phyloP scores from a whole-genome alignment of 2,329 filamentous ascomycete genomes.

The Orbilia blumenaviensis region DNA sequence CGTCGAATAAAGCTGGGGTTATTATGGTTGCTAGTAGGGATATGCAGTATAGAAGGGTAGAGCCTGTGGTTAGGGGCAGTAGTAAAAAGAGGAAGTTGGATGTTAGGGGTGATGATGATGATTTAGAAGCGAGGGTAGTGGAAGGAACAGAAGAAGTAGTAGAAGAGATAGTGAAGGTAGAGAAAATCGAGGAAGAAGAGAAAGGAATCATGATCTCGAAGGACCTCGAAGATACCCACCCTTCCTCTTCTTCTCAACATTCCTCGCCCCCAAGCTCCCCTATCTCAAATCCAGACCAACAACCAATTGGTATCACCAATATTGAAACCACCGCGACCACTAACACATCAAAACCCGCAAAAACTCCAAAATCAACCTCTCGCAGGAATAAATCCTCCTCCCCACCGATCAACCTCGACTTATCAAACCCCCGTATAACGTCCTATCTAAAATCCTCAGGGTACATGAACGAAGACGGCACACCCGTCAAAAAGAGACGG shows the following conservation, averaged over 20 bases:
- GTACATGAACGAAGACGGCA: constrained; percentile 52
- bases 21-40: neutral
- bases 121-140: too few species aligned
- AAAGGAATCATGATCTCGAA: neutral
- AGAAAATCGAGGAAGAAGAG: neutral
- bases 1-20: constrained; percentile 12
- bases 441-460: constrained; percentile 36
- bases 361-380: neutral
- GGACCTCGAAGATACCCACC: neutral
- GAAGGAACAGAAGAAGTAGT: neutral
- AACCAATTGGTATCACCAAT: neutral
- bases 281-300: neutral
- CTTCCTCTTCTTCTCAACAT: neutral
- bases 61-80: neutral
- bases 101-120: neutral
- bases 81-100: neutral
- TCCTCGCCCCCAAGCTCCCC: neutral
- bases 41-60: neutral
- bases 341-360: neutral
- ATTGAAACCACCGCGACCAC: neutral
- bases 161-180: neutral
- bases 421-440: constrained; percentile 40
- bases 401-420: constrained; percentile 41
- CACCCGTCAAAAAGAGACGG: constrained; percentile 34
- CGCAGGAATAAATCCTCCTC: constrained; percentile 2